These are phyloP conservation scores for Syncephalis plumigaleata DNA, from an alignment of 371 early-diverging fungal genomes.

Conservation along the genomic window DNA sequence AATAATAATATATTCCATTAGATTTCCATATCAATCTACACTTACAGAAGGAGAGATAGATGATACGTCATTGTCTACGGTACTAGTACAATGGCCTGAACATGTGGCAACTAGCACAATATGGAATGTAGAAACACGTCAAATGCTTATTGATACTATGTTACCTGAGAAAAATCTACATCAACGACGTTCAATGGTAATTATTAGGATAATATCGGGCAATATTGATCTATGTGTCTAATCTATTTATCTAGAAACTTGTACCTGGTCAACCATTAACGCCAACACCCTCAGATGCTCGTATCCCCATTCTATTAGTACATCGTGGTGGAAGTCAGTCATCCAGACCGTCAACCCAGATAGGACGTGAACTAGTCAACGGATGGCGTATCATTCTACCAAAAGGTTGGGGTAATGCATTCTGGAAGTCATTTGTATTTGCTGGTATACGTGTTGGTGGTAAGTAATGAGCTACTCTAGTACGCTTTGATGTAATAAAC, in stretches of 20 bases:
- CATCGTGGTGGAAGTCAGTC: constrained; percentile 35
- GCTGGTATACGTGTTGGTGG: constrained; percentile 77
- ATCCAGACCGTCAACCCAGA: constrained; percentile 5
- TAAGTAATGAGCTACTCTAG: too few species aligned
- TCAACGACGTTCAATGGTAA: constrained; percentile 35
- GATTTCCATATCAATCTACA: constrained; percentile 52
- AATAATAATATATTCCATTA: constrained; percentile 11
- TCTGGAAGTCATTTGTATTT: constrained; percentile 80
- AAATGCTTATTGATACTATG: constrained; percentile 16
- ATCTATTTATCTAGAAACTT: too few species aligned
- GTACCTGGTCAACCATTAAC: constrained; percentile 53
- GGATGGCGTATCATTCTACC: constrained; percentile 81
- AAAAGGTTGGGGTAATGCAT: constrained; percentile 57
- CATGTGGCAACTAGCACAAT: constrained; percentile 27
- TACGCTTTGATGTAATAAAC: too few species aligned
- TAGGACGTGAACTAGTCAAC: constrained; percentile 21
- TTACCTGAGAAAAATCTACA: constrained; percentile 45
- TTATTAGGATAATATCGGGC: too few species aligned
- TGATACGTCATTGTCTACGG: constrained; percentile 1
- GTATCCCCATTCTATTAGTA: constrained; percentile 62
- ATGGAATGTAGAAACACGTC: constrained; percentile 36
- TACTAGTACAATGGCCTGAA: constrained; percentile 38
- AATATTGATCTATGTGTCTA: too few species aligned
- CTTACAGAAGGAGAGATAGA: constrained; percentile 13
- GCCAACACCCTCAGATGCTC: constrained; percentile 27